Conservation (phyloP, 78 protist species). For the Creolimax fragrantissima region DNA sequence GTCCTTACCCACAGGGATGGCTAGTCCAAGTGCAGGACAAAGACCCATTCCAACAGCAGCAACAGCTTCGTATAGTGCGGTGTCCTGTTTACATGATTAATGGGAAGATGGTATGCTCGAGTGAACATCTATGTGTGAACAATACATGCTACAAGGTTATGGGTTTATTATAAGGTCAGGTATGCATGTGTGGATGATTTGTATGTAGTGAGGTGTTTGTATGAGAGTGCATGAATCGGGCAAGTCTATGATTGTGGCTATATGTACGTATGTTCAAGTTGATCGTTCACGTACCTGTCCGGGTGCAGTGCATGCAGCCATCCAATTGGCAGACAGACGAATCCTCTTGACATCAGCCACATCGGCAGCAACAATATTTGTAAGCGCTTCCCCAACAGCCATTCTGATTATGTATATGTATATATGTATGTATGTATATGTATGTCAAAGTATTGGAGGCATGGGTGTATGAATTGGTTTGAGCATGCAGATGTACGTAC, state of each 20-base stretch:
- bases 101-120: slow-evolving; percentile 23
- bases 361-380: slow-evolving; percentile 65
- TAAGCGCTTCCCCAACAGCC: slow-evolving; percentile 76
- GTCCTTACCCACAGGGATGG: slow-evolving; percentile 70
- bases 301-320: slow-evolving; percentile 63
- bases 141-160: too few relatives aligned
- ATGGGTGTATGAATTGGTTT: too few relatives aligned
- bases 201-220: too few relatives aligned
- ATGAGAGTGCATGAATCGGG: too few relatives aligned
- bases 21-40: slow-evolving; percentile 29
- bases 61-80: slow-evolving; percentile 69
- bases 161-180: too few relatives aligned
- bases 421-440: background rate
- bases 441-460: too few relatives aligned
- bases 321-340: slow-evolving; percentile 82
- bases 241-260: too few relatives aligned
- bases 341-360: slow-evolving; percentile 43
- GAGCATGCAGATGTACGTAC: slow-evolving; percentile 43
- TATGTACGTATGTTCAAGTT: too few relatives aligned
- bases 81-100: slow-evolving; percentile 73
- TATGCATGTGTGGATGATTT: too few relatives aligned
- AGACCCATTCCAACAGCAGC: slow-evolving; percentile 49
- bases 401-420: slow-evolving; percentile 28
- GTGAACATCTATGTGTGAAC: too few relatives aligned
- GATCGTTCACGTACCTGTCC: background rate